Evolutionary conservation across 306 rosid species (phyloP).

Genomic region (Comarum palustre): DNA sequence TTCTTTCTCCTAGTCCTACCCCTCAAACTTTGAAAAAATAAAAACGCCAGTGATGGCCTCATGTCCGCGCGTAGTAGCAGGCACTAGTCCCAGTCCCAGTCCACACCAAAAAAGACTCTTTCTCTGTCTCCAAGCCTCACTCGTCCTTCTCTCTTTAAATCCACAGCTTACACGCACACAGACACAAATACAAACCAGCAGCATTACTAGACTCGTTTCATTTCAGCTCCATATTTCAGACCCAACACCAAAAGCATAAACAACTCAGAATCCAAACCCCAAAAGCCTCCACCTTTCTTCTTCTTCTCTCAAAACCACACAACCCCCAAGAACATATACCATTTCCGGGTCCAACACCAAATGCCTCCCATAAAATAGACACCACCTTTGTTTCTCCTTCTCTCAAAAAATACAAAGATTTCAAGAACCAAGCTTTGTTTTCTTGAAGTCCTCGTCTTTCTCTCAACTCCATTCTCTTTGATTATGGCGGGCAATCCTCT

Average conservation of each 20-base stretch:
- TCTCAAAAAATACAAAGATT: neutral
- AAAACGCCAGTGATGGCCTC: conserved; percentile 8
- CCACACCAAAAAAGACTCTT: neutral
- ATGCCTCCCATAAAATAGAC: neutral
- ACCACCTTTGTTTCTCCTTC: neutral
- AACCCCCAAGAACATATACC: conserved; percentile 29
- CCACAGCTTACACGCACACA: conserved; percentile 6
- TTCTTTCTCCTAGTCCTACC: no score
- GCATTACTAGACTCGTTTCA: neutral
- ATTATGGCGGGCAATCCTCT: conserved; percentile 70
- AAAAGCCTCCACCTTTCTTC: neutral
- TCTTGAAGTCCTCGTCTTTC: neutral
- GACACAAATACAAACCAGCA: neutral
- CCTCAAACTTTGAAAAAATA: neutral
- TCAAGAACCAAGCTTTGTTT: neutral
- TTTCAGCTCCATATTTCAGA: neutral
- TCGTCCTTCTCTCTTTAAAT: neutral
- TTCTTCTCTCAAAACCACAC: neutral
- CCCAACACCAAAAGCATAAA: conserved; percentile 9
- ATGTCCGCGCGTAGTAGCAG: conserved; percentile 8
- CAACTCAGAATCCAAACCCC: conserved; percentile 3
- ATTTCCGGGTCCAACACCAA: conserved; percentile 29
- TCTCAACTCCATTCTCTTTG: neutral
- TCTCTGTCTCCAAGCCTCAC: neutral
- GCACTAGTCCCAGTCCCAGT: neutral